Base-by-base conservation (phyloP, 345 rosid genomes). In the Populus euphratica region DNA sequence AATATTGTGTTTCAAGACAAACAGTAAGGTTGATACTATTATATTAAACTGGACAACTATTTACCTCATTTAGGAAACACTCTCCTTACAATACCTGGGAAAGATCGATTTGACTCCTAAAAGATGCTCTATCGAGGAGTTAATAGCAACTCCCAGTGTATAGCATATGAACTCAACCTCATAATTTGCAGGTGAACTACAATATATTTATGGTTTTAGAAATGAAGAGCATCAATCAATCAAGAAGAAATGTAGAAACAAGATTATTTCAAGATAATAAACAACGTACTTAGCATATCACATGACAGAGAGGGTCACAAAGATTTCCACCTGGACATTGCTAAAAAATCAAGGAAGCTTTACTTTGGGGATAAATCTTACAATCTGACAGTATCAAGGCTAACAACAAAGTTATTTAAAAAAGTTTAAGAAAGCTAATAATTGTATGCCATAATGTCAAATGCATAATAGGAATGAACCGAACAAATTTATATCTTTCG, bases 351-450 rank as follows among this genome's bases (percentile, higher is more conserved):
- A n/a, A 56, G 63, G 63, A 9, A 56, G 63, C 5, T 56, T 10
- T 56, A 25, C 9, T 9, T 56, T n/a, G 5, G 12, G 23, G 62
- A 35, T n/a, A 33, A 20, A 52, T 38, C 70, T 68, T 39, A 21
- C 20, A 49, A 20, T 38, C 18, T 13, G 56, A 71, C 74, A 50
- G 7, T 27, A 21, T 50, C 50, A n/a, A 38, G 71, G 74, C 25
- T 50, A 62, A 13, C 23, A 50, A 43, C 18, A 71, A 50, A 50
- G 63, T 82, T 77, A 68, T 80, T 85, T 77, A 77, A 70, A 47
- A 74, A 14, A 11, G 27, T 70, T 14, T 9, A 43, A 49, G 18
- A 47, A 2, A 47, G 0, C 23, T 27, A 47, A 49, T 29, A 27
- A 29, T 64, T 27, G 14, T 41, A 23, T 70, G 25, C 73, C 59